These are phyloP conservation scores for Candolleomyces aberdarensis DNA, from an alignment of 768 basidiomycete species.

Conservation along the genomic window DNA sequence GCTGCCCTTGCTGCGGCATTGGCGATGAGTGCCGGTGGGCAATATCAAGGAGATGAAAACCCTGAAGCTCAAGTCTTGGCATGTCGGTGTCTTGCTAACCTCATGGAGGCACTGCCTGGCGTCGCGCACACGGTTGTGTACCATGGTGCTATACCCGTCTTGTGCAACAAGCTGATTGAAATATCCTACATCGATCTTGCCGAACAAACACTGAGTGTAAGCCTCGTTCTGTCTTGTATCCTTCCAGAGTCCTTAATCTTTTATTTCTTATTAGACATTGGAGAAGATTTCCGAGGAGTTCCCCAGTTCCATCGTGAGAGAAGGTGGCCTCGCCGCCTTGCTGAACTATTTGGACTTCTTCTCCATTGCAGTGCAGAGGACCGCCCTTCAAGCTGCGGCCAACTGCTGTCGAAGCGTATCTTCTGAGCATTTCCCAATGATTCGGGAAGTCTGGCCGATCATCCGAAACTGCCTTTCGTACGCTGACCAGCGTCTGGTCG, in stretches of 20 bases:
- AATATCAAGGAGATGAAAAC: conserved; percentile 78
- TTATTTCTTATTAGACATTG: conserved; percentile 63
- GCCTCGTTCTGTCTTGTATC: conserved; percentile 29
- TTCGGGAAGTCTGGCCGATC: conserved; percentile 87
- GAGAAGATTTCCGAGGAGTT: conserved; percentile 99
- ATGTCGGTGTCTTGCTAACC: conserved; percentile 93
- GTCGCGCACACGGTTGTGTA: conserved; percentile 97
- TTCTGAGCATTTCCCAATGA: conserved; percentile 84
- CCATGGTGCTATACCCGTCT: conserved; percentile 95
- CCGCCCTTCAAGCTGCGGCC: conserved; percentile 92
- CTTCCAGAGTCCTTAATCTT: conserved; percentile 13
- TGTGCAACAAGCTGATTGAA: conserved; percentile 95
- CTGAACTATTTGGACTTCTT: conserved; percentile 98
- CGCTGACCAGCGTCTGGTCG: conserved; percentile 95
- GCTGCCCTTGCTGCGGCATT: conserved; percentile 85
- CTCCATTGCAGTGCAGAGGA: conserved; percentile 95
- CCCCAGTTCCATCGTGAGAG: conserved; percentile 91
- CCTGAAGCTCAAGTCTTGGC: conserved; percentile 94
- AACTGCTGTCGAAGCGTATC: conserved; percentile 95
- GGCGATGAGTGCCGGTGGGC: conserved; percentile 71
- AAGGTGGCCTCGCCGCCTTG: conserved; percentile 89
- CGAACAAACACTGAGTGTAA: conserved; percentile 94
- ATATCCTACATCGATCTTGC: conserved; percentile 98
- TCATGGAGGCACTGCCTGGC: conserved; percentile 98
- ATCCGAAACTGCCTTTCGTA: conserved; percentile 90